Evolutionary conservation across 805 yeast genomes (phyloP).

Genomic region (Maudiozyma pseudohumilis): DNA sequence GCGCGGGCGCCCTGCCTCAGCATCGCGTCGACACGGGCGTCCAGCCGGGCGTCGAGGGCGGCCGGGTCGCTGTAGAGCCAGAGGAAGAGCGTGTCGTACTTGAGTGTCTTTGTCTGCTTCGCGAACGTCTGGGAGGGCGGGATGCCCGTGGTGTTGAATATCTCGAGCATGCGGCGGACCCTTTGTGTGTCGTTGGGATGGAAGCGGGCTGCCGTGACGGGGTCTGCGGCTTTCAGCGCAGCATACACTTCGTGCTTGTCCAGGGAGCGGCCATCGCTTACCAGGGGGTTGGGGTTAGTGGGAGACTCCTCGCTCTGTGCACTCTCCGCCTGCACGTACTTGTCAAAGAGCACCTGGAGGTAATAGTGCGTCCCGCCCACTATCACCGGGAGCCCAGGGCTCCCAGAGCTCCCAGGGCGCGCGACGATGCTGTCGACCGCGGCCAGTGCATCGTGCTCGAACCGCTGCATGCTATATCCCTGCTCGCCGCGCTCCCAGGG

Average conservation of each 20-base stretch:
- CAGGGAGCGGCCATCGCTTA: too few relatives aligned
- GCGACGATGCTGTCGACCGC: constrained; percentile 54
- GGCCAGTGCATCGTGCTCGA: constrained; percentile 57
- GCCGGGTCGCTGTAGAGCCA: constrained; percentile 73
- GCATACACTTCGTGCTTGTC: constrained; percentile 30
- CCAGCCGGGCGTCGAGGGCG: constrained; percentile 52
- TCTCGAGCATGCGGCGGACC: constrained; percentile 70
- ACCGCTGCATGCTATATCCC: constrained; percentile 74
- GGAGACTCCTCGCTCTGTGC: too few relatives aligned
- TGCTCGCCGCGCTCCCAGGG: constrained; percentile 71
- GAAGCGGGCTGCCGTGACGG: constrained; percentile 63
- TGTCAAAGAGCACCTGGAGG: constrained; percentile 65
- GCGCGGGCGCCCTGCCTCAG: constrained; percentile 61
- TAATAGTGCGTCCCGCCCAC: constrained; percentile 98
- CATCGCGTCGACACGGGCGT: constrained; percentile 79
- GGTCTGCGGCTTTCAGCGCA: constrained; percentile 48
- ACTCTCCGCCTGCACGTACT: too few relatives aligned
- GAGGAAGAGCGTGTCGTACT: constrained; percentile 54
- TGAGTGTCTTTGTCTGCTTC: constrained; percentile 49
- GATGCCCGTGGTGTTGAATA: constrained; percentile 55
- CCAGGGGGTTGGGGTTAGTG: too few relatives aligned
- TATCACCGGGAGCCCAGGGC: constrained; percentile 74
- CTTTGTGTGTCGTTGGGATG: constrained; percentile 87
- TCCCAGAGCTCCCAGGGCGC: constrained; percentile 60
- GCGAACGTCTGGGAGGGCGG: constrained; percentile 63